Evolutionary conservation across 2,329 filamentous ascomycete genomes (phyloP).

Genomic region (Acrocalymma vagum): DNA sequence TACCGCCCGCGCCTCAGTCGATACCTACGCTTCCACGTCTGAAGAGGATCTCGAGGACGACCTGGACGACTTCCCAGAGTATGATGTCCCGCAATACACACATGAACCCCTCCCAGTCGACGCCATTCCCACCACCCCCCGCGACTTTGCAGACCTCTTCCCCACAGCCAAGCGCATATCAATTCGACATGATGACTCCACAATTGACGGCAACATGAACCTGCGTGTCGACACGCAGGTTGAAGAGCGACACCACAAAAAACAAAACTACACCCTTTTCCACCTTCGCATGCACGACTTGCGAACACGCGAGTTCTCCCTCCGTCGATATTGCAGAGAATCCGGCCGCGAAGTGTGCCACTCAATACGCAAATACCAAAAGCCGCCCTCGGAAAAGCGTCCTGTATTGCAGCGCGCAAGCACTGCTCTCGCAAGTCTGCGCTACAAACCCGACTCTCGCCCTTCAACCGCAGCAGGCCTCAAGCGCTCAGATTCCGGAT

Average conservation of each 20-base stretch:
- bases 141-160: slow-evolving; percentile 85
- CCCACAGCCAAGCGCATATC: slow-evolving; percentile 82
- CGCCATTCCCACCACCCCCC: slow-evolving; percentile 78
- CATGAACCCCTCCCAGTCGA: slow-evolving; percentile 70
- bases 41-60: slow-evolving; percentile 63
- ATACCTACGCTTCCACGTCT: slow-evolving; percentile 83
- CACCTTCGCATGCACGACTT: slow-evolving; percentile 96
- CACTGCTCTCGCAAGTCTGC: slow-evolving; percentile 65
- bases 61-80: slow-evolving; percentile 56
- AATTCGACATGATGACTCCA: slow-evolving; percentile 90
- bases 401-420: slow-evolving; percentile 66
- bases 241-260: slow-evolving; percentile 62
- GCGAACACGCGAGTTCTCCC: slow-evolving; percentile 83
- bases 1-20: slow-evolving; percentile 66
- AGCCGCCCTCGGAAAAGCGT: slow-evolving; percentile 59
- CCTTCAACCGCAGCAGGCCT: slow-evolving; percentile 52
- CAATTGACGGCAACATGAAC: slow-evolving; percentile 95
- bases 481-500: slow-evolving; percentile 67
- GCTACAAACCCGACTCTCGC: slow-evolving; percentile 63
- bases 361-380: slow-evolving; percentile 74
- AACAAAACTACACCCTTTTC: slow-evolving; percentile 80
- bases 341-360: slow-evolving; percentile 94
- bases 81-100: slow-evolving; percentile 67
- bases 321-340: slow-evolving; percentile 89
- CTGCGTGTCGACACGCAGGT: slow-evolving; percentile 85